phyloP scores from a whole-genome alignment of 2,329 filamentous ascomycete genomes.

The Claviceps fusiformis region DNA sequence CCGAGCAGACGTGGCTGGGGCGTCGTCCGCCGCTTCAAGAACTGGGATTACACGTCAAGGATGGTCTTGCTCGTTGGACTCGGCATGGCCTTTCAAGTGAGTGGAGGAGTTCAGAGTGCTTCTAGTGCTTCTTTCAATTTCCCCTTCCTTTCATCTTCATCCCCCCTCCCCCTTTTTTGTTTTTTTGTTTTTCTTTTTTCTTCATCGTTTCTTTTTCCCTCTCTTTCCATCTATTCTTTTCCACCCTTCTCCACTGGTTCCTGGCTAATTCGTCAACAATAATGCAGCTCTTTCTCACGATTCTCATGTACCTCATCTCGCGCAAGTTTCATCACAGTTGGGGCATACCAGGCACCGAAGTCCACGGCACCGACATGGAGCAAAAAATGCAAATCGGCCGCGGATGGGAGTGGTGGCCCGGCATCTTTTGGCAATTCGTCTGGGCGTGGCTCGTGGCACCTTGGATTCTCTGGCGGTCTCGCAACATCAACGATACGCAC shows the following conservation, averaged over 20 bases:
- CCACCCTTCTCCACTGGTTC: too few species aligned
- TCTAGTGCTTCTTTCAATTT: background rate
- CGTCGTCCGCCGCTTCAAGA: slow-evolving; percentile 16
- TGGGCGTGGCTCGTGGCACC: slow-evolving; percentile 41
- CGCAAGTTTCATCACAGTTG: slow-evolving; percentile 25
- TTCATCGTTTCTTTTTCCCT: background rate
- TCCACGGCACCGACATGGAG: slow-evolving; percentile 33
- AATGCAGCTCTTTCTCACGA: slow-evolving; percentile 40
- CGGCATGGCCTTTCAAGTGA: slow-evolving; percentile 42
- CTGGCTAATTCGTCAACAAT: background rate
- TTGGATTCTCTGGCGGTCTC: slow-evolving; percentile 37
- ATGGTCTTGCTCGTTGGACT: slow-evolving; percentile 36
- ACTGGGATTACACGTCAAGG: slow-evolving; percentile 28
- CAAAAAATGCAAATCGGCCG: slow-evolving; percentile 28
- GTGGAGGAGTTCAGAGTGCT: slow-evolving; percentile 3
- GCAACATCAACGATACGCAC: slow-evolving; percentile 48
- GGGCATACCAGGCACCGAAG: slow-evolving; percentile 46
- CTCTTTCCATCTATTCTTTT: background rate
- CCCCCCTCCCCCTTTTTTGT: too few species aligned
- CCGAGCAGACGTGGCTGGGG: slow-evolving; percentile 11
- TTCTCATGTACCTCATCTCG: slow-evolving; percentile 47
- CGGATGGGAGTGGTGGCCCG: slow-evolving; percentile 55
- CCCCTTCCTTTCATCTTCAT: background rate
- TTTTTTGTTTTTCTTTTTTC: background rate
- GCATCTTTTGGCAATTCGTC: slow-evolving; percentile 45